Evolutionary conservation across 148 eudicot genomes (phyloP).

Genomic region (Diospyros lotus): DNA sequence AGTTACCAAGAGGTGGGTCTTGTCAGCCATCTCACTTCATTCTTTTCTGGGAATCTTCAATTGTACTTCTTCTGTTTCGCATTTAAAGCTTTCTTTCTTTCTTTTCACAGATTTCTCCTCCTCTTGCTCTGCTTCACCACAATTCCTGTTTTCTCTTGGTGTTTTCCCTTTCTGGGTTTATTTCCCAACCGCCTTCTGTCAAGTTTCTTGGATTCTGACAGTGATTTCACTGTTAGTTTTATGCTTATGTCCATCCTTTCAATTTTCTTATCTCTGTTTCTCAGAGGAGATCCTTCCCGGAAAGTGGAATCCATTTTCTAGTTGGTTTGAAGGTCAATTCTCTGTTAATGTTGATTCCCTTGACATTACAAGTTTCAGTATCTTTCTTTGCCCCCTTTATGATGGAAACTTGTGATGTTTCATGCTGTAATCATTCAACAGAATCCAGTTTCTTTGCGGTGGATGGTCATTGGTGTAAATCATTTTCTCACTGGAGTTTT

Average conservation of each 20-base stretch:
- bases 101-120: neutral
- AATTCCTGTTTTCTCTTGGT: neutral
- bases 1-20: slow-evolving; percentile 54
- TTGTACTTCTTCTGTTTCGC: neutral
- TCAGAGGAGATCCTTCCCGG: too few relatives aligned
- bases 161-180: neutral
- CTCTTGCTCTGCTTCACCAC: neutral
- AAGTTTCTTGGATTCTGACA: neutral
- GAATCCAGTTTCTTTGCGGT: neutral
- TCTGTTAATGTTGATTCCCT: neutral
- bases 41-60: neutral
- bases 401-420: slow-evolving; percentile 9
- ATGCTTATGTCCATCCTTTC: too few relatives aligned
- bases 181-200: neutral
- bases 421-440: neutral
- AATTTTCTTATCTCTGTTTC: too few relatives aligned
- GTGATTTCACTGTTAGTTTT: neutral
- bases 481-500: neutral
- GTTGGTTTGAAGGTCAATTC: too few relatives aligned
- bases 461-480: neutral
- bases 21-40: slow-evolving; percentile 8
- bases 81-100: slow-evolving; percentile 7
- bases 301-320: too few relatives aligned
- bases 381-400: neutral
- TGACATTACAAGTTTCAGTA: neutral